These are phyloP conservation scores for Coleophoma eucalyptorum DNA, from an alignment of 2,329 filamentous ascomycete species.

Conservation along the genomic window DNA sequence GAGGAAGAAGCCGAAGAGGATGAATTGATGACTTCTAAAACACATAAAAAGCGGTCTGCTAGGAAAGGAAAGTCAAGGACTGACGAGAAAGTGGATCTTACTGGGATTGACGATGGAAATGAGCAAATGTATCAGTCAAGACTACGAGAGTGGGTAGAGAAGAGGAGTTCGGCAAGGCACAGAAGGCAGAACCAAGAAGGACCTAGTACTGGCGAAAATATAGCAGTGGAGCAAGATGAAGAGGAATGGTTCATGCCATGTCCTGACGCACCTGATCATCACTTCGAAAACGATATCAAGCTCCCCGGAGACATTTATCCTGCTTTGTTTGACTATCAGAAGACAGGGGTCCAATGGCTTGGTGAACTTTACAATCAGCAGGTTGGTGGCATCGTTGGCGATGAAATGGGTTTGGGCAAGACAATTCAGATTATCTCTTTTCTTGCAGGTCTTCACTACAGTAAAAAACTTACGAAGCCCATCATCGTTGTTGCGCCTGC, in stretches of 20 bases:
- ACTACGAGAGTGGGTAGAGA: conserved; percentile 69
- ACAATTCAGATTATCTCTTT: conserved; percentile 68
- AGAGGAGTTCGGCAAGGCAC: conserved; percentile 56
- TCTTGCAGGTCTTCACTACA: conserved; percentile 88
- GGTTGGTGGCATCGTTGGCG: conserved; percentile 91
- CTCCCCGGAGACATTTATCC: conserved; percentile 92
- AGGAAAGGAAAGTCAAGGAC: conserved; percentile 12
- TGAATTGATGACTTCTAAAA: conserved; percentile 33
- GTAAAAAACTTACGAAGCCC: conserved; percentile 76
- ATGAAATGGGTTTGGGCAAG: conserved; percentile 99
- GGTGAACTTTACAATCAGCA: conserved; percentile 86
- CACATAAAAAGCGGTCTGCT: conserved; percentile 29
- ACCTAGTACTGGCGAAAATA: conserved; percentile 33
- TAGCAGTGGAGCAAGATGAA: conserved; percentile 36
- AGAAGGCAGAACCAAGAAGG: conserved; percentile 30
- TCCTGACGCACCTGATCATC: conserved; percentile 73
- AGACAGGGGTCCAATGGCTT: conserved; percentile 94
- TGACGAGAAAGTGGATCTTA: conserved; percentile 28
- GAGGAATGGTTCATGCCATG: conserved; percentile 84
- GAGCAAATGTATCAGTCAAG: conserved; percentile 76
- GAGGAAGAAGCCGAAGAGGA: conserved; percentile 29
- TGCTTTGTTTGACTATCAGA: conserved; percentile 93
- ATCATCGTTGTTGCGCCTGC: conserved; percentile 91
- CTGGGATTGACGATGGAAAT: conserved; percentile 78
- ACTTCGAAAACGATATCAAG: conserved; percentile 68